Evolutionary conservation across 306 rosid species (phyloP).

Genomic region (Corylus americana): DNA sequence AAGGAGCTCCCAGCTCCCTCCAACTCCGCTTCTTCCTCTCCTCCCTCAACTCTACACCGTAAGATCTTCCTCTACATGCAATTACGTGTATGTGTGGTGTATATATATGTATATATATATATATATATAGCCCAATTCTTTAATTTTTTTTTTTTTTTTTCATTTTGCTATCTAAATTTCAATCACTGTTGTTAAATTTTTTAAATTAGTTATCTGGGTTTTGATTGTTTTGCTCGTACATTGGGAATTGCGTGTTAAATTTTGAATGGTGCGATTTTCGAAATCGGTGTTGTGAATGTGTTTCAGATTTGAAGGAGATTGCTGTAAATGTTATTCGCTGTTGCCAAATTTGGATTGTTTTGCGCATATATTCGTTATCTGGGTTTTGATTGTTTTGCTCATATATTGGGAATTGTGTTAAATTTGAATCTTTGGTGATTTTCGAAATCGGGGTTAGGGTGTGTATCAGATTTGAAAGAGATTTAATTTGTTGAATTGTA

Average conservation of each 20-base stretch:
- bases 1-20: slow-evolving; percentile 53
- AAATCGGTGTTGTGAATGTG: background rate
- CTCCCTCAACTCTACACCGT: slow-evolving; percentile 50
- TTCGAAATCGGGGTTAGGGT: background rate
- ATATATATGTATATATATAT: background rate
- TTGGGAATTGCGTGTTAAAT: slow-evolving; percentile 5
- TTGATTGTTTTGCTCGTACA: background rate
- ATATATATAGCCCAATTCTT: too few species aligned
- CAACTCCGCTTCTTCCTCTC: slow-evolving; percentile 35
- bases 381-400: background rate
- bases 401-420: slow-evolving; percentile 14
- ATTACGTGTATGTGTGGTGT: background rate
- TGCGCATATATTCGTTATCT: background rate
- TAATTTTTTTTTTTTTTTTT: background rate
- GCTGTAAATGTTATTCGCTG: slow-evolving; percentile 15
- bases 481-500: slow-evolving; percentile 36
- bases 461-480: slow-evolving; percentile 80
- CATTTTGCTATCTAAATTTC: background rate
- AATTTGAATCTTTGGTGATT: background rate
- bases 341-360: slow-evolving; percentile 3
- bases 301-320: slow-evolving; percentile 91
- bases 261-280: background rate
- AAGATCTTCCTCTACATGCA: slow-evolving; percentile 8
- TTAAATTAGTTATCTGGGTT: background rate
- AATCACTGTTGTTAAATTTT: background rate